Evolutionary conservation across 2,329 filamentous ascomycete genomes (phyloP).

Genomic region (Botrytis sinoallii): DNA sequence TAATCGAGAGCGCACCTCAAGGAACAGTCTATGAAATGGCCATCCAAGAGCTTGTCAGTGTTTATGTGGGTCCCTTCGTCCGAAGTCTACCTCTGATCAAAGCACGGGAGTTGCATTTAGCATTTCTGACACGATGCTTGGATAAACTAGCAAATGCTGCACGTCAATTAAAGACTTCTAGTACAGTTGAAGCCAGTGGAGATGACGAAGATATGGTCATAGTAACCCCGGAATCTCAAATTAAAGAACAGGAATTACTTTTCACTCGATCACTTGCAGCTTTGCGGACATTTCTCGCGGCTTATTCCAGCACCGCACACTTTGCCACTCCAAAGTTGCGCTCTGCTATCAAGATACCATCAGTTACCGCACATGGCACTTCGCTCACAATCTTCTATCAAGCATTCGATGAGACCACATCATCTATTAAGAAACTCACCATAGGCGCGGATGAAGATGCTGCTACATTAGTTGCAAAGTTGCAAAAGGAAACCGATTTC

Average conservation of each 20-base stretch:
- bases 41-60: conserved; percentile 67
- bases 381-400: conserved; percentile 69
- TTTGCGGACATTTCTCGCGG: conserved; percentile 63
- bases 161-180: conserved; percentile 50
- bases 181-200: conserved; percentile 43
- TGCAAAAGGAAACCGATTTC: conserved; percentile 70
- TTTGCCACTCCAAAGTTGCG: conserved; percentile 58
- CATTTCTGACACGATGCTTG: conserved; percentile 71
- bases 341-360: conserved; percentile 50
- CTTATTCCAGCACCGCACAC: conserved; percentile 59
- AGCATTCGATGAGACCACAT: conserved; percentile 60
- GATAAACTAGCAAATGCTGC: conserved; percentile 65
- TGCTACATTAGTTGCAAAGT: conserved; percentile 62
- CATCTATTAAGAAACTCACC: conserved; percentile 58
- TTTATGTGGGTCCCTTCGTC: conserved; percentile 62
- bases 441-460: conserved; percentile 71
- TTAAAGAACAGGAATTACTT: conserved; percentile 54
- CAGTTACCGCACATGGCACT: conserved; percentile 58
- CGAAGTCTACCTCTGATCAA: conserved; percentile 47
- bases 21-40: conserved; percentile 64
- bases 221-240: conserved; percentile 47
- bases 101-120: conserved; percentile 60
- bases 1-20: conserved; percentile 68
- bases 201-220: conserved; percentile 55
- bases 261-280: conserved; percentile 69